Percentiles rank a stretch among this genome's conserved stretches.
Evolutionary conservation across 805 yeast species (phyloP).

Genomic region (Ogataea angusta): DNA sequence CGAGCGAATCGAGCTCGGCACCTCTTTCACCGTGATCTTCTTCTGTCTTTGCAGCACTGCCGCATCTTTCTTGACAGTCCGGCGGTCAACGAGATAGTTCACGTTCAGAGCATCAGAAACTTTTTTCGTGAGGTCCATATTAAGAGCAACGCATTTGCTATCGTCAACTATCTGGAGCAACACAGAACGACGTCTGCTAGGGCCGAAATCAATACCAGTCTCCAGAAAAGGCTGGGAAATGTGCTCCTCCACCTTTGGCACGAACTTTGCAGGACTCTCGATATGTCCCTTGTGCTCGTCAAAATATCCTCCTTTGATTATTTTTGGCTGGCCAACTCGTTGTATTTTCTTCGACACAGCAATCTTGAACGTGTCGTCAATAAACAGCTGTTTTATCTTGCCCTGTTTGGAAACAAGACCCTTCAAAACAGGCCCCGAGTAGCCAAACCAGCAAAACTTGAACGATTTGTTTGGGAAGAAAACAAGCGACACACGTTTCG

Average conservation of each 20-base stretch:
- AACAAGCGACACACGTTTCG: constrained; percentile 10
- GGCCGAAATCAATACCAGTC: constrained; percentile 28
- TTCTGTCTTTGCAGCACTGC: constrained; percentile 33
- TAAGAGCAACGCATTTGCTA: constrained; percentile 45
- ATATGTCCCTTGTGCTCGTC: constrained; percentile 3
- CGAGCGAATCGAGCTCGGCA: constrained; percentile 10
- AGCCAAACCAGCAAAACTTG: constrained; percentile 17
- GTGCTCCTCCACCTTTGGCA: constrained; percentile 1
- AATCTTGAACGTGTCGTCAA: constrained; percentile 12
- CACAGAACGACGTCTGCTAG: constrained; percentile 21
- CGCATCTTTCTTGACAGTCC: constrained; percentile 49
- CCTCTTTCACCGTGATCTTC: constrained; percentile 11
- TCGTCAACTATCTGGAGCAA: constrained; percentile 40
- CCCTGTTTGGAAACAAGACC: constrained; percentile 3
- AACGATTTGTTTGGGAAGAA: constrained; percentile 6
- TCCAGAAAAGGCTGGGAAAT: not conserved
- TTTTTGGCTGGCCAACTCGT: constrained; percentile 5
- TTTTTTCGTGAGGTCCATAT: constrained; percentile 37
- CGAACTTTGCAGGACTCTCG: not conserved
- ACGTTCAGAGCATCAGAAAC: constrained; percentile 43
- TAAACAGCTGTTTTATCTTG: constrained; percentile 4
- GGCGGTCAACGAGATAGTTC: constrained; percentile 44
- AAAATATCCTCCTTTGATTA: not conserved
- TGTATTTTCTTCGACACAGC: constrained; percentile 4
- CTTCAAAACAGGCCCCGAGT: constrained; percentile 14